phyloP scores from a whole-genome alignment of 2,329 filamentous ascomycete species.

The Stagonosporopsis rhizophila region DNA sequence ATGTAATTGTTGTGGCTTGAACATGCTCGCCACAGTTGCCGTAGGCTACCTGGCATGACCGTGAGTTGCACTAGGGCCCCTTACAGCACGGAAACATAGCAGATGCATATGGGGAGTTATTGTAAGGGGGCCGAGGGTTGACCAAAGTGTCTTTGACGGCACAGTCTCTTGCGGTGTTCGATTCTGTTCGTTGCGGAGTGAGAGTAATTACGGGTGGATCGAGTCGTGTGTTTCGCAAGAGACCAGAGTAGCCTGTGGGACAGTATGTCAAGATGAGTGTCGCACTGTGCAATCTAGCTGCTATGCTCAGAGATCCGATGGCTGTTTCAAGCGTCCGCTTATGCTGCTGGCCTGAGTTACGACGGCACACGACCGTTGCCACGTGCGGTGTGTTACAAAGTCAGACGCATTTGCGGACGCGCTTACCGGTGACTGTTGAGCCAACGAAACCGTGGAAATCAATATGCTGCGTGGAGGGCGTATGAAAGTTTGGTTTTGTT shows the following conservation, averaged over 20 bases:
- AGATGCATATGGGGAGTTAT: neutral
- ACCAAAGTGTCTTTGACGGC: neutral
- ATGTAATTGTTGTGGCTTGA: conserved; percentile 12
- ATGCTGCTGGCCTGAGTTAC: conserved; percentile 3
- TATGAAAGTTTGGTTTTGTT: neutral
- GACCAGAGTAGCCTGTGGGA: neutral
- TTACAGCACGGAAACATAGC: conserved; percentile 4
- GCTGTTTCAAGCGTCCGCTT: conserved; percentile 10
- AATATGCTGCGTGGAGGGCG: neutral
- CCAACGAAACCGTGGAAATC: neutral
- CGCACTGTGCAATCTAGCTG: neutral
- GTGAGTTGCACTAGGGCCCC: conserved; percentile 5
- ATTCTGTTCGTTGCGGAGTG: conserved; percentile 2
- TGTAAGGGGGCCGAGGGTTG: neutral
- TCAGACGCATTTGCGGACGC: neutral
- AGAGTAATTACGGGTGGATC: conserved; percentile 1
- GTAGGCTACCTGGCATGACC: conserved; percentile 7
- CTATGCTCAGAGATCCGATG: neutral
- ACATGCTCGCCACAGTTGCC: conserved; percentile 19
- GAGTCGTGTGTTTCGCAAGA: conserved; percentile 3
- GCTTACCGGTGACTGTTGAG: neutral
- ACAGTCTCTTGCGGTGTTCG: neutral
- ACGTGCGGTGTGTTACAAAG: neutral
- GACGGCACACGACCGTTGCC: conserved; percentile 1
- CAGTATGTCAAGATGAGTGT: neutral